These are phyloP conservation scores for Acorus gramineus DNA, from an alignment of 106 monocot species.

Conservation along the genomic window DNA sequence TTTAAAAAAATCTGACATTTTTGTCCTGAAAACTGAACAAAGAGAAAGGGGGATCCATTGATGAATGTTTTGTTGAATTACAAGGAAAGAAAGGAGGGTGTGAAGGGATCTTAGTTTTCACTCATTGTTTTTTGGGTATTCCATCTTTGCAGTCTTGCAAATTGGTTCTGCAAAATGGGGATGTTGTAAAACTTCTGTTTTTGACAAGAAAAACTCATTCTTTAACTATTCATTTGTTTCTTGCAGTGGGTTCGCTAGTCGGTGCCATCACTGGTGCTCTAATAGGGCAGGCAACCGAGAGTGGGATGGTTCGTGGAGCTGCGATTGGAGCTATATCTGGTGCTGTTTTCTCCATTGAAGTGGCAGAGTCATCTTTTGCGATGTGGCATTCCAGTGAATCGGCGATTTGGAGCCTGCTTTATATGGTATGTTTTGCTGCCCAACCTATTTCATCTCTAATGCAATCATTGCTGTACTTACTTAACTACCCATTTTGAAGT, in stretches of 20 bases:
- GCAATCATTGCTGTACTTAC: background rate
- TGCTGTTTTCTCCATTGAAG: slow-evolving; percentile 54
- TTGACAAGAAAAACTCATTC: too few species aligned
- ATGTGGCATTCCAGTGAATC: slow-evolving; percentile 30
- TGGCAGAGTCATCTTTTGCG: slow-evolving; percentile 31
- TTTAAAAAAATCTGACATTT: too few species aligned
- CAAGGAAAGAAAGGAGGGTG: too few species aligned
- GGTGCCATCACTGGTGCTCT: slow-evolving; percentile 50
- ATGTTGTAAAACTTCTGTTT: background rate
- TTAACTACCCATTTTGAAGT: too few species aligned
- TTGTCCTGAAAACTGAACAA: too few species aligned
- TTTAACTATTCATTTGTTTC: too few species aligned
- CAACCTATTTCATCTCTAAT: background rate
- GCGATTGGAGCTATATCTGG: slow-evolving; percentile 60
- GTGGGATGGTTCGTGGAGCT: slow-evolving; percentile 41
- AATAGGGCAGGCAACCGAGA: slow-evolving; percentile 50
- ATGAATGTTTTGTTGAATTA: too few species aligned
- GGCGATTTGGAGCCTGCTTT: slow-evolving; percentile 24
- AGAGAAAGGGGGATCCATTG: too few species aligned
- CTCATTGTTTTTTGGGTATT: too few species aligned
- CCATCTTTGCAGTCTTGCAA: background rate
- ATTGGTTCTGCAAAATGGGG: background rate
- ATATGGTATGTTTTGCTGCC: slow-evolving; percentile 20
- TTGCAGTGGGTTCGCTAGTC: slow-evolving; percentile 34
- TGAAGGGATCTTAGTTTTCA: too few species aligned